These are phyloP conservation scores for Nannizziopsis barbatae DNA, from an alignment of 2,329 filamentous ascomycete genomes.

Conservation along the genomic window DNA sequence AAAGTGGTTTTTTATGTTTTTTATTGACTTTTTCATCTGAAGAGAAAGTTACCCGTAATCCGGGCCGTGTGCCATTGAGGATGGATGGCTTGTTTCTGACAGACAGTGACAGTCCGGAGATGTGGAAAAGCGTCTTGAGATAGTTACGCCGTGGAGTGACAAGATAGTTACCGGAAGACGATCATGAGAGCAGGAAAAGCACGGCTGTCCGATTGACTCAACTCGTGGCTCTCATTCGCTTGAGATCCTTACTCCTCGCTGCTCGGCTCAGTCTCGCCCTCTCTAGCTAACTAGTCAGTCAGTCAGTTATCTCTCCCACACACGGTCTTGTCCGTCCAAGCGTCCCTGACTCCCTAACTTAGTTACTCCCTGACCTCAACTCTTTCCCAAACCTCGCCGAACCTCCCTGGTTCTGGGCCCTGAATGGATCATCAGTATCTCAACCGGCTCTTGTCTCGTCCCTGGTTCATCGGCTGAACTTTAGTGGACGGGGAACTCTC, in stretches of 20 bases:
- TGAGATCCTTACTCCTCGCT: too few relatives aligned
- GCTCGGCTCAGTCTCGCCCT: too few relatives aligned
- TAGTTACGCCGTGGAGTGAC: too few relatives aligned
- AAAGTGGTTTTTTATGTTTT: background rate
- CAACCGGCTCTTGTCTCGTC: conserved; percentile 1
- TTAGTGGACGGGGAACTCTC: conserved; percentile 11
- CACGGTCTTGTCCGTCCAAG: too few relatives aligned
- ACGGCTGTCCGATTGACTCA: too few relatives aligned
- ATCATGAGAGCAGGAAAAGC: too few relatives aligned
- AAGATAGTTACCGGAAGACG: too few relatives aligned
- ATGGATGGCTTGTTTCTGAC: conserved; percentile 1
- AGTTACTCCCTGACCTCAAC: too few relatives aligned
- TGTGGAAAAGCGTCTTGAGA: too few relatives aligned
- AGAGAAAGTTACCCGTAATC: conserved; percentile 5
- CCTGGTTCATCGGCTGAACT: background rate
- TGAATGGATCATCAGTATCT: conserved; percentile 1
- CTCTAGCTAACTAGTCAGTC: too few relatives aligned
- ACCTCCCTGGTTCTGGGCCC: background rate
- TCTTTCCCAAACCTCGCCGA: background rate
- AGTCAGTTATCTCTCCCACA: too few relatives aligned
- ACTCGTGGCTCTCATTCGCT: background rate
- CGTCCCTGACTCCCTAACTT: too few relatives aligned
- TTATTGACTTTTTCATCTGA: background rate
- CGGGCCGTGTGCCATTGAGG: conserved; percentile 2
- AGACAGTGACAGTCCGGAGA: background rate